Evolutionary conservation across 805 yeast species (phyloP).

Genomic region (Kazachstania taianensis): DNA sequence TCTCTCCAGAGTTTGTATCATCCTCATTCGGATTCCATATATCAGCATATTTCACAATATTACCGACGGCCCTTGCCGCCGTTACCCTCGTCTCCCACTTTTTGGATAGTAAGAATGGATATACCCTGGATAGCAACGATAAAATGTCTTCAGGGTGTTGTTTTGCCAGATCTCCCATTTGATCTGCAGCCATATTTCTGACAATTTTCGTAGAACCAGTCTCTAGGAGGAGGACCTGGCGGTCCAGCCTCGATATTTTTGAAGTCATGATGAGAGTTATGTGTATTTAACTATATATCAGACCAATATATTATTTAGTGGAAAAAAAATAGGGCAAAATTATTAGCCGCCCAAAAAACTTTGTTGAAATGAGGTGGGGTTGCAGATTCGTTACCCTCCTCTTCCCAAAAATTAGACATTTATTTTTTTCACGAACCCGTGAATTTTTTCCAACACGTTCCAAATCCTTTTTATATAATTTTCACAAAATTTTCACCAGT

Average conservation of each 20-base stretch:
- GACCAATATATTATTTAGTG: not conserved
- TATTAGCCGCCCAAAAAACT: constrained; percentile 5
- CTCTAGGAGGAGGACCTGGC: constrained; percentile 50
- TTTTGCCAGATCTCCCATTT: constrained; percentile 84
- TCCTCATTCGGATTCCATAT: constrained; percentile 74
- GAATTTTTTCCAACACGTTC: too few relatives aligned
- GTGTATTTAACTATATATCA: not conserved
- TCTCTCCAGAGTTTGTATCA: constrained; percentile 15
- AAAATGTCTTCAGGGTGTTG: constrained; percentile 90
- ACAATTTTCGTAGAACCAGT: constrained; percentile 93
- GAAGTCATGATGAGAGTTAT: constrained; percentile 22
- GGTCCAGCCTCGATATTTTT: constrained; percentile 34
- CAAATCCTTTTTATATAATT: too few relatives aligned
- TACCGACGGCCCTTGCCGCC: constrained; percentile 91
- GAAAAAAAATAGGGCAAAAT: too few relatives aligned
- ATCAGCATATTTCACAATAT: constrained; percentile 69
- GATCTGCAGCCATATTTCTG: constrained; percentile 94
- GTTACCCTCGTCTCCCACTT: constrained; percentile 96
- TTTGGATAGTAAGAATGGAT: constrained; percentile 71
- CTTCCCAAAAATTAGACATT: too few relatives aligned
- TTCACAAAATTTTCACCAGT: too few relatives aligned
- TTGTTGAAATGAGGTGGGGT: too few relatives aligned
- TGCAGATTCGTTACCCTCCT: too few relatives aligned
- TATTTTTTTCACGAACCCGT: too few relatives aligned
- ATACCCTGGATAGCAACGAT: constrained; percentile 74